These are phyloP conservation scores for Chlorophyllum brunneum DNA, from an alignment of 768 basidiomycete species.

Conservation along the genomic window DNA sequence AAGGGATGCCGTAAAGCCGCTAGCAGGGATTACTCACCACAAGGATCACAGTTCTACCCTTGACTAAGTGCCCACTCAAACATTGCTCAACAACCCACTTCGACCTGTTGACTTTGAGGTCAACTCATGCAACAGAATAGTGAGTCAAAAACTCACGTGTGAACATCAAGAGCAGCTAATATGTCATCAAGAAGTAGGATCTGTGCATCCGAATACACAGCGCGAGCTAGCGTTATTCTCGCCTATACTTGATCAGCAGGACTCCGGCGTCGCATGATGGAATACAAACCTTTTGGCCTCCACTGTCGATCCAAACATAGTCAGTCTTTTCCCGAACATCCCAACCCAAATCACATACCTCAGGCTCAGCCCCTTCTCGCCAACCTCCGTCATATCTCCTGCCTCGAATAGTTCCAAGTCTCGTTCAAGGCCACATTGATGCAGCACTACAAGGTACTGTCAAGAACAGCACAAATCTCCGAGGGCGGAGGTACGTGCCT, in stretches of 20 bases:
- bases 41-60: constrained; percentile 78
- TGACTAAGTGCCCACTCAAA: constrained; percentile 72
- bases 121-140: not conserved
- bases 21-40: constrained; percentile 42
- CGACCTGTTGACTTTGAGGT: constrained; percentile 55
- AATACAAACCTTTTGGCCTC: constrained; percentile 36
- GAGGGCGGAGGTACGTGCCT: constrained; percentile 16
- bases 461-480: no score
- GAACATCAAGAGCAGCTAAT: constrained; percentile 53
- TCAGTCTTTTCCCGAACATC: not conserved
- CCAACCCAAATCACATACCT: constrained; percentile 17
- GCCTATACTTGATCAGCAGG: constrained; percentile 26
- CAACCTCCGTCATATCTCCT: constrained; percentile 67
- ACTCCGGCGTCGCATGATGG: no score
- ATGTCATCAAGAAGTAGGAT: constrained; percentile 74
- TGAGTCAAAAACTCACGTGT: constrained; percentile 19
- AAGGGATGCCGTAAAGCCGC: no score
- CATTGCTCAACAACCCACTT: constrained; percentile 79
- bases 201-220: constrained; percentile 46
- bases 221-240: constrained; percentile 42
- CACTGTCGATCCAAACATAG: constrained; percentile 25
- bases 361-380: constrained; percentile 64
- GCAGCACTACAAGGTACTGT: constrained; percentile 39
- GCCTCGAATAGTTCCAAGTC: constrained; percentile 70
- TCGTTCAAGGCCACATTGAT: constrained; percentile 68